A percentile compares a stretch with the other conserved stretches of the same genome.
Evolutionary conservation across 2,329 filamentous ascomycete species (phyloP).

Genomic region (Penicillium brevicompactum): DNA sequence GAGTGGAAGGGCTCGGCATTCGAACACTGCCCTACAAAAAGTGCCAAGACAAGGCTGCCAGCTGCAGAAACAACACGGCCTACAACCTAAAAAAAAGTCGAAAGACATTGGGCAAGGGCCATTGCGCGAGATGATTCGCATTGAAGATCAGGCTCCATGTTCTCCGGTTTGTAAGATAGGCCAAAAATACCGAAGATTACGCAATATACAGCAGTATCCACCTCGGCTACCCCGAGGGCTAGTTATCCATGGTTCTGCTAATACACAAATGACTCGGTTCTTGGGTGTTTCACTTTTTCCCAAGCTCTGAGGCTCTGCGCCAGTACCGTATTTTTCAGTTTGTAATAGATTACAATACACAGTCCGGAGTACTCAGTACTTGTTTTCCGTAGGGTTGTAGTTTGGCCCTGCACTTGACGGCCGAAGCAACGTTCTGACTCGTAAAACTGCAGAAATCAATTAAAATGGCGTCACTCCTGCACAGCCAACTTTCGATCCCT

Average conservation of each 20-base stretch:
- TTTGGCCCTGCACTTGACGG: too few relatives aligned
- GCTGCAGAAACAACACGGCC: not conserved
- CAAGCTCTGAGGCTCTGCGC: not conserved
- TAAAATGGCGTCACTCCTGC: not conserved
- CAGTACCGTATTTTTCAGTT: not conserved
- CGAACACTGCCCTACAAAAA: not conserved
- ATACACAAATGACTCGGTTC: not conserved
- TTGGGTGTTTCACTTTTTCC: not conserved
- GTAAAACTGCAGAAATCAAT: not conserved
- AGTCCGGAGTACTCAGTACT: not conserved
- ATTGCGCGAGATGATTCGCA: not conserved
- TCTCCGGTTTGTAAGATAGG: not conserved
- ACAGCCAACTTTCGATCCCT: not conserved
- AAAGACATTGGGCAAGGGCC: not conserved
- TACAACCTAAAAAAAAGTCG: not conserved
- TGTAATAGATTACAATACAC: not conserved
- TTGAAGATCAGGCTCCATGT: not conserved
- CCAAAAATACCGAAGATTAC: not conserved
- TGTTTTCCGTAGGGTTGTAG: not conserved
- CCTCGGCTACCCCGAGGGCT: constrained; percentile 1
- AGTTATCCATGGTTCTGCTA: not conserved
- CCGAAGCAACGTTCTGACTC: not conserved
- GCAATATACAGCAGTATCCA: not conserved
- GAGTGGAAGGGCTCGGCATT: not conserved
- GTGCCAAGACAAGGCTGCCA: not conserved